phyloP scores from a whole-genome alignment of 139 green algal genomes.

The Chlamydomonas applanata region DNA sequence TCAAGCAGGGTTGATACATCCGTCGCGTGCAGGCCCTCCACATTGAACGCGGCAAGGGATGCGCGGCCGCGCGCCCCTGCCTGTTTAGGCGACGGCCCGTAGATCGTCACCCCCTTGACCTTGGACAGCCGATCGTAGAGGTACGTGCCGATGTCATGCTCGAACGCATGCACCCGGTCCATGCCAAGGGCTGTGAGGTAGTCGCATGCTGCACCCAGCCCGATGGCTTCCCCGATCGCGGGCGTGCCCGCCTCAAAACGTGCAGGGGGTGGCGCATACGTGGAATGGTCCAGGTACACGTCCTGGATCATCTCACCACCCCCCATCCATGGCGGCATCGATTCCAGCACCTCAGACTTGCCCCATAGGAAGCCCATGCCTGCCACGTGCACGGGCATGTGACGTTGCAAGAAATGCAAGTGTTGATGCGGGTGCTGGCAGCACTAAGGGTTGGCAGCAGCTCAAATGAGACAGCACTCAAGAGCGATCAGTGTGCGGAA shows the following conservation, averaged over 20 bases:
- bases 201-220: constrained; percentile 55
- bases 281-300: constrained; percentile 90
- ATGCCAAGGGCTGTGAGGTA: constrained; percentile 78
- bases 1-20: constrained; percentile 95
- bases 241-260: constrained; percentile 98
- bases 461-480: too few relatives aligned
- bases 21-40: constrained; percentile 92
- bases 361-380: constrained; percentile 98
- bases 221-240: constrained; percentile 86
- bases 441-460: too few relatives aligned
- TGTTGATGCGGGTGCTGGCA: too few relatives aligned
- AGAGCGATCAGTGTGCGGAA: too few relatives aligned
- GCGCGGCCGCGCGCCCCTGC: constrained; percentile 43
- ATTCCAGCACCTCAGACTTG: constrained; percentile 74
- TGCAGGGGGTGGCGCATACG: constrained; percentile 85
- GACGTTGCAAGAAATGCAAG: too few relatives aligned
- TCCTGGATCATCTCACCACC: constrained; percentile 98
- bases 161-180: constrained; percentile 71
- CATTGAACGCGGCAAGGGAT: constrained; percentile 92
- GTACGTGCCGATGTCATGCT: constrained; percentile 75
- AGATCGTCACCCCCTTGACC: constrained; percentile 77
- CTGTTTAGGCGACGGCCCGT: constrained; percentile 72
- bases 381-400: too few relatives aligned
- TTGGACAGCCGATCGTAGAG: constrained; percentile 57
- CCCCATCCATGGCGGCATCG: constrained; percentile 95